These are phyloP conservation scores for Chlorencoelia australis DNA, from an alignment of 2,329 filamentous ascomycete genomes.

Conservation along the genomic window DNA sequence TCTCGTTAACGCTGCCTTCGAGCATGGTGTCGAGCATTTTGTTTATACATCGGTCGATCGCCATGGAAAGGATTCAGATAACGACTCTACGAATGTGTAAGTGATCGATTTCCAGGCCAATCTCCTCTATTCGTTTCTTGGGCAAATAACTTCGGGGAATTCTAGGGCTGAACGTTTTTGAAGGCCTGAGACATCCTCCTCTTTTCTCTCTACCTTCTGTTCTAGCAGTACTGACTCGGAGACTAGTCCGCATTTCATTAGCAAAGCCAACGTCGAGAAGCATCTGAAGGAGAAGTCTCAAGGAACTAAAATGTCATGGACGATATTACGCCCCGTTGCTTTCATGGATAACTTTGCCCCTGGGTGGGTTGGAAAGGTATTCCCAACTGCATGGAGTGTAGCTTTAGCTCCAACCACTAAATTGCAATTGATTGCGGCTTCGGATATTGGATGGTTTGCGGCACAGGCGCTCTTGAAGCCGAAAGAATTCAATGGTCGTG, in stretches of 20 bases:
- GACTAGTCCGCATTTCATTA: conserved; percentile 45
- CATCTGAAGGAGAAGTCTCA: conserved; percentile 37
- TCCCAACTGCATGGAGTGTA: conserved; percentile 25
- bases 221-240: no score
- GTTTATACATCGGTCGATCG: conserved; percentile 50
- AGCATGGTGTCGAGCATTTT: conserved; percentile 41
- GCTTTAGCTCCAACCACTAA: conserved; percentile 23
- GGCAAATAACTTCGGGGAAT: no score
- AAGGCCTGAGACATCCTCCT: no score
- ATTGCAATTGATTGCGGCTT: conserved; percentile 33
- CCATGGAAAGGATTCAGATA: conserved; percentile 35
- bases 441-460: conserved; percentile 37
- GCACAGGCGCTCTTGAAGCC: conserved; percentile 33
- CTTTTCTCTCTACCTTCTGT: no score
- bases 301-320: conserved; percentile 39
- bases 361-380: conserved; percentile 19
- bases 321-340: conserved; percentile 43
- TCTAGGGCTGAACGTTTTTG: no score
- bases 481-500: conserved; percentile 28
- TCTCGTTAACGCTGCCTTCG: conserved; percentile 40
- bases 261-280: conserved; percentile 45
- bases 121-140: no score
- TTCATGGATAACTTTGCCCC: conserved; percentile 40
- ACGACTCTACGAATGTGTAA: conserved; percentile 38
- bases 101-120: no score